Base-by-base conservation (phyloP, 345 rosid species). In the Noccaea caerulescens region DNA sequence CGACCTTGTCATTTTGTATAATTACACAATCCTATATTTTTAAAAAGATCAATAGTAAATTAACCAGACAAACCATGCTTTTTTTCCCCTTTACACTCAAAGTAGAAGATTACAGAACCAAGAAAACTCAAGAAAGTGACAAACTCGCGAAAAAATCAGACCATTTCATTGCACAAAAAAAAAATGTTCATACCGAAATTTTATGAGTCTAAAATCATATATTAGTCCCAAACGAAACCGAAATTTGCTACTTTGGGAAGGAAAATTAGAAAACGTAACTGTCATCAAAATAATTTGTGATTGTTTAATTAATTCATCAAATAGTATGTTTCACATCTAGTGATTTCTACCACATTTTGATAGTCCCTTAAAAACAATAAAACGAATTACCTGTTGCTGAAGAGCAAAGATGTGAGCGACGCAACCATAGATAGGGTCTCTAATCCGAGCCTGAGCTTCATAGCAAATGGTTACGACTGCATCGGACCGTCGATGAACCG, bases 321-420 rank as follows among this genome's bases (percentile, higher is more conserved):
- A 3, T 69, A 42, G 42, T 49, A 38, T 54, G 55, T 63, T 70
- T 69, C 79, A 27, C 30, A 52, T 51, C 65, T 41, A 58, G 32
- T 74, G 67, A 58, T 51, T 58, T 66, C 64, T 60, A 69, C 34
- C 34, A 66, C 66, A 67, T 54, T 71, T 44, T 33, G 34, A 41
- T 52, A 49, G 34, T 63, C 10, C 38, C 9, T 8, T 1, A 12
- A 30, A 58, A 41, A 25, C 47, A 49, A 25, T 6, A 11, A 3
- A 38, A 30, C 3, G 4, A 27, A 30, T 66, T 83, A 85, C 89
- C 92, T 87, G 96, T 71, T 87, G 96, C 42, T 89, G 96, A 57
- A 89, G 96, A 63, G 92, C 81, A 72, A 89, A 89, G 77, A 89
- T 83, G 47, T 89, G 90, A 72, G 89, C 87, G n/a, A 87, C 96